Conservation (phyloP, 202 grass and related monocot species). For the Setaria viridis region DNA sequence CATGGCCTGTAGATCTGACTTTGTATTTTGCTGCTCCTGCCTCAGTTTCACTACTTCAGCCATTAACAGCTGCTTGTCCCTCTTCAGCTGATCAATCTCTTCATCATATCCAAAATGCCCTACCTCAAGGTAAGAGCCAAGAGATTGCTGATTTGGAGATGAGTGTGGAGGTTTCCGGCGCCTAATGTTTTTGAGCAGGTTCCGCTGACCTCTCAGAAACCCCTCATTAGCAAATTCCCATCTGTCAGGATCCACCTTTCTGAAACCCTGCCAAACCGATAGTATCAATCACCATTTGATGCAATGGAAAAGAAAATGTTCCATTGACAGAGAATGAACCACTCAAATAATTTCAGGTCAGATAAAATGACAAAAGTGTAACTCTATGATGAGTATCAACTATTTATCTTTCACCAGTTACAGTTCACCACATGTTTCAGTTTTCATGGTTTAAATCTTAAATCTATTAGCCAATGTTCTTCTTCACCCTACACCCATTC, state of each 20-base stretch:
- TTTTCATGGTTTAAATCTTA: constrained; percentile 49
- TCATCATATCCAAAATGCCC: constrained; percentile 86
- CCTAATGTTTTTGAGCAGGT: constrained; percentile 87
- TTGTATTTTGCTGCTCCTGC: constrained; percentile 87
- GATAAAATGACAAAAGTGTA: constrained; percentile 4
- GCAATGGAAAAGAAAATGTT: neutral
- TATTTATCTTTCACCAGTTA: constrained; percentile 58
- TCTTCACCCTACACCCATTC: constrained; percentile 64
- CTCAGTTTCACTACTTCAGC: constrained; percentile 89
- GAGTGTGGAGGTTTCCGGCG: constrained; percentile 71
- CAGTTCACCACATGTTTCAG: constrained; percentile 54
- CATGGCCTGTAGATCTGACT: constrained; percentile 65
- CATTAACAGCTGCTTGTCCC: constrained; percentile 82
- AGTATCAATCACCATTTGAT: constrained; percentile 10
- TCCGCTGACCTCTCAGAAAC: constrained; percentile 79
- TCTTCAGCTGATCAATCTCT: constrained; percentile 76
- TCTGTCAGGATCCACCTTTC: constrained; percentile 89
- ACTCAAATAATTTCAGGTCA: neutral
- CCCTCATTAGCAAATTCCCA: constrained; percentile 97
- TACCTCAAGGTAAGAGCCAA: constrained; percentile 77
- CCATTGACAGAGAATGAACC: constrained; percentile 5
- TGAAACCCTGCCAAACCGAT: constrained; percentile 73
- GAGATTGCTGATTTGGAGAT: constrained; percentile 64
- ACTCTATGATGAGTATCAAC: constrained; percentile 20
- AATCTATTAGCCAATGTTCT: constrained; percentile 57